A percentile compares a stretch with the other conserved stretches of the same genome.
Evolutionary conservation across 2,329 filamentous ascomycete species (phyloP).

Genomic region (Venturia oleaginea): DNA sequence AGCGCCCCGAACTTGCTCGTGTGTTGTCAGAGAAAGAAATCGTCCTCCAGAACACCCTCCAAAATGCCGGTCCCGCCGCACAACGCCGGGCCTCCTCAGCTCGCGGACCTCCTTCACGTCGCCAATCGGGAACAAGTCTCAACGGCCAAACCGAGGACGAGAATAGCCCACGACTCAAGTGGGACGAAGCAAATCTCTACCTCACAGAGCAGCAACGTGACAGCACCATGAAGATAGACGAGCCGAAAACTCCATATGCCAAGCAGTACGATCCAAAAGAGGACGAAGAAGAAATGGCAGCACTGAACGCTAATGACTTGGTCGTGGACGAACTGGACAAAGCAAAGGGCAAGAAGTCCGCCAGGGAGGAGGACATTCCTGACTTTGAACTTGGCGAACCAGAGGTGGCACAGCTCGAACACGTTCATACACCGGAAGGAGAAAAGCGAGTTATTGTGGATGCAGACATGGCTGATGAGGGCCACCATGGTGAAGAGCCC

Average conservation of each 20-base stretch:
- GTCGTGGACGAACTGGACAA: constrained; percentile 60
- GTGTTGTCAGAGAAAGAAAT: constrained; percentile 71
- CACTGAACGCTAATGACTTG: constrained; percentile 61
- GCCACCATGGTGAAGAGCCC: constrained; percentile 52
- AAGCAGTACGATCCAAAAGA: constrained; percentile 84
- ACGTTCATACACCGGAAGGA: constrained; percentile 30
- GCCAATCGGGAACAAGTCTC: constrained; percentile 51
- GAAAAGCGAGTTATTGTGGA: constrained; percentile 81
- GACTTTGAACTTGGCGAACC: constrained; percentile 87
- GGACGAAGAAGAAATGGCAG: constrained; percentile 64
- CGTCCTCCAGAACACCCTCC: constrained; percentile 85
- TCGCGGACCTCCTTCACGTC: constrained; percentile 59
- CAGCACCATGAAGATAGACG: constrained; percentile 96
- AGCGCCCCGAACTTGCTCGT: constrained; percentile 33
- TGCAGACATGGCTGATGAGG: constrained; percentile 31
- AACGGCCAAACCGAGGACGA: constrained; percentile 45
- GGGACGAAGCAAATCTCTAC: constrained; percentile 98
- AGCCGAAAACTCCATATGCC: constrained; percentile 96
- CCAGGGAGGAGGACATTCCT: constrained; percentile 71
- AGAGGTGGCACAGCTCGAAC: constrained; percentile 43
- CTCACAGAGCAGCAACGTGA: constrained; percentile 92
- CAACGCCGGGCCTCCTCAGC: constrained; percentile 75
- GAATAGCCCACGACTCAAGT: constrained; percentile 72
- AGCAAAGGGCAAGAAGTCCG: constrained; percentile 37
- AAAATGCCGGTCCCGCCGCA: constrained; percentile 75